These are phyloP conservation scores for Immersiporthe knoxdaviesiana DNA, from an alignment of 2,329 filamentous ascomycete species.

Conservation along the genomic window DNA sequence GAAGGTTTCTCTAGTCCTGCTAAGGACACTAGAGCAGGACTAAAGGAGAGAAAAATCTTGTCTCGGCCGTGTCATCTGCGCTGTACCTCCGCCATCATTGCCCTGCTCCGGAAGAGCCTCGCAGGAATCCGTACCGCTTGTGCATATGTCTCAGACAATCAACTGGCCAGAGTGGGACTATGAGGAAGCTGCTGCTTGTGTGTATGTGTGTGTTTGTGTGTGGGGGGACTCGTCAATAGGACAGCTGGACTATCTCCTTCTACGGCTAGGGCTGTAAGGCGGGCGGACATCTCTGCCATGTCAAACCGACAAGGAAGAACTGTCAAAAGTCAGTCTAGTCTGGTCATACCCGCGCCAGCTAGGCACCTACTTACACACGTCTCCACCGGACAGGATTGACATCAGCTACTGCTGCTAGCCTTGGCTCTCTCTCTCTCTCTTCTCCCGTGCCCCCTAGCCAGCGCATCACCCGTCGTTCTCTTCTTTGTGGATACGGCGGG, in stretches of 20 bases:
- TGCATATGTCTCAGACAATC: constrained; percentile 17
- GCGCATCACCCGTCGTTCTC: neutral
- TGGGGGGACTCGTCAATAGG: neutral
- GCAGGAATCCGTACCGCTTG: neutral
- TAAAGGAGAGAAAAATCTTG: neutral
- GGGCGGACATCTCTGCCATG: constrained; percentile 12
- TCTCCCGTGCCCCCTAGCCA: constrained; percentile 7
- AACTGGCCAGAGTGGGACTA: neutral
- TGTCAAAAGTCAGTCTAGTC: neutral
- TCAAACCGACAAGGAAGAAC: neutral
- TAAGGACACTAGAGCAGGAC: neutral
- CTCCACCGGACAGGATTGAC: neutral
- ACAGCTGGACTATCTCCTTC: neutral
- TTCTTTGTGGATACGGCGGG: constrained; percentile 3
- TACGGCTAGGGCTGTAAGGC: constrained; percentile 23
- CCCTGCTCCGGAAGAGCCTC: constrained; percentile 18
- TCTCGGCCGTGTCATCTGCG: neutral
- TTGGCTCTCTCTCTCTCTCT: neutral
- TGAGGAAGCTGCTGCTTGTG: neutral
- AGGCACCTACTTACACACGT: neutral
- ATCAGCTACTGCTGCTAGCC: neutral
- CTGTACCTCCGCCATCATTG: neutral
- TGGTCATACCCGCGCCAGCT: neutral
- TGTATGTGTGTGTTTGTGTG: no score
- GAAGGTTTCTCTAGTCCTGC: neutral